phyloP scores from a whole-genome alignment of 768 basidiomycete species.

The Hortiboletus flavorubellus region DNA sequence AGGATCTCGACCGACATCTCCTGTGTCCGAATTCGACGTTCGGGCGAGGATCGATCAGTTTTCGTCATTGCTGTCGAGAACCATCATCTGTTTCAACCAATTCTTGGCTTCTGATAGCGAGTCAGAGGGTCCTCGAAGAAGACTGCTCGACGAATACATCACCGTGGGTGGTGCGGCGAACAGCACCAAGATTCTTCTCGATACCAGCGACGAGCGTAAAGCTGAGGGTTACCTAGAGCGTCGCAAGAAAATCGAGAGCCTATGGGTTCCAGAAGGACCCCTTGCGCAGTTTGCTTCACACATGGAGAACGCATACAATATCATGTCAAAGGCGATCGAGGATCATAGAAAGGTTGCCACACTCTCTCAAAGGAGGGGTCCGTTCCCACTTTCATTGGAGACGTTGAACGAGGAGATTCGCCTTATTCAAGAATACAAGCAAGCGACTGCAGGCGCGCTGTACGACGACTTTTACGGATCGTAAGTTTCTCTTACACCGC shows the following conservation, averaged over 20 bases:
- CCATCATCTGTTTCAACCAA: slow-evolving; percentile 27
- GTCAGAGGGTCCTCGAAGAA: slow-evolving; percentile 20
- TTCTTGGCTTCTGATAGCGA: slow-evolving; percentile 27
- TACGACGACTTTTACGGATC: slow-evolving; percentile 22
- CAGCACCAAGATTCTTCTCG: slow-evolving; percentile 24
- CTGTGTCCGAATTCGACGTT: slow-evolving; percentile 14
- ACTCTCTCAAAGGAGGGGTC: slow-evolving; percentile 10
- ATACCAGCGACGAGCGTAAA: slow-evolving; percentile 22
- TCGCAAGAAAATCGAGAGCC: slow-evolving; percentile 16
- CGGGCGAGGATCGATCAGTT: slow-evolving; percentile 22
- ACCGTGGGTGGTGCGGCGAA: slow-evolving; percentile 26
- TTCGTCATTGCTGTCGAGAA: slow-evolving; percentile 18
- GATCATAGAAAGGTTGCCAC: slow-evolving; percentile 16
- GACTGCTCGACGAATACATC: slow-evolving; percentile 27
- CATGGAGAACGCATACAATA: slow-evolving; percentile 16
- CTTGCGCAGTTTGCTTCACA: slow-evolving; percentile 19
- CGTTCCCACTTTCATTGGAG: slow-evolving; percentile 23
- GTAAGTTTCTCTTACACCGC: slow-evolving; percentile 3
- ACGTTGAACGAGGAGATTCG: slow-evolving; percentile 23
- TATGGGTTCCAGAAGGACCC: slow-evolving; percentile 18
- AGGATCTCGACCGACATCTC: not conserved
- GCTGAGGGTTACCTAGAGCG: slow-evolving; percentile 21
- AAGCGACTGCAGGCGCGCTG: slow-evolving; percentile 9
- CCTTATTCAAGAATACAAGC: slow-evolving; percentile 21
- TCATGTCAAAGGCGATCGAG: slow-evolving; percentile 23